A percentile compares a stretch with the other conserved stretches of the same genome.
phyloP scores from a whole-genome alignment of 352 stramenopile species.

The Phytophthora agathidicida region DNA sequence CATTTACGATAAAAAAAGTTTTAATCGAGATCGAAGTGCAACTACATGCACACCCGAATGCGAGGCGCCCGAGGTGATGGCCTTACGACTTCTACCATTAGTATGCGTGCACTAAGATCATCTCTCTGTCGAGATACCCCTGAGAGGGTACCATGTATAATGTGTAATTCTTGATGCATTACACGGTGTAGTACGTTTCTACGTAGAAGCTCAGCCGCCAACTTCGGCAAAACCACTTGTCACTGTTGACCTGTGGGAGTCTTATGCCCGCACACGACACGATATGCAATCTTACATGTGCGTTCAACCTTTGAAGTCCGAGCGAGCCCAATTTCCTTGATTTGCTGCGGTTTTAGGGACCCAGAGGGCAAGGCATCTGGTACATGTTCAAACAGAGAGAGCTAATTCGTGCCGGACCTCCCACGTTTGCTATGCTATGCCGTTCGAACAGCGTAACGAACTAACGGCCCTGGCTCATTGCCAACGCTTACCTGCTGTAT shows the following conservation, averaged over 20 bases:
- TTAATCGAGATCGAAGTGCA: neutral
- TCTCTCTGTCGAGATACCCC: no score
- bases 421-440: no score
- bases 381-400: neutral
- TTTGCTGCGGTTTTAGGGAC: no score
- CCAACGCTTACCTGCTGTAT: neutral
- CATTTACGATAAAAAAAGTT: slow-evolving; percentile 7
- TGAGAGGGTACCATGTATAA: slow-evolving; percentile 14
- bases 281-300: no score
- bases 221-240: slow-evolving; percentile 32
- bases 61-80: no score
- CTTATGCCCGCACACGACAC: slow-evolving; percentile 1
- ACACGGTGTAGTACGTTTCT: slow-evolving; percentile 11
- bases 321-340: no score
- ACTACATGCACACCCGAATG: neutral
- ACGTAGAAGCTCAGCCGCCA: slow-evolving; percentile 4
- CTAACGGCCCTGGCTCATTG: slow-evolving; percentile 17
- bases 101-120: no score
- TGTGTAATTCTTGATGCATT: no score
- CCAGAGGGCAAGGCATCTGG: neutral
- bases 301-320: no score
- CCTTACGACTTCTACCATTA: no score
- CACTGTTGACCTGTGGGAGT: neutral
- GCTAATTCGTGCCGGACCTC: neutral
- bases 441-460: slow-evolving; percentile 22